These are phyloP conservation scores for Polyporus arcularius DNA, from an alignment of 768 basidiomycete species.

Conservation along the genomic window DNA sequence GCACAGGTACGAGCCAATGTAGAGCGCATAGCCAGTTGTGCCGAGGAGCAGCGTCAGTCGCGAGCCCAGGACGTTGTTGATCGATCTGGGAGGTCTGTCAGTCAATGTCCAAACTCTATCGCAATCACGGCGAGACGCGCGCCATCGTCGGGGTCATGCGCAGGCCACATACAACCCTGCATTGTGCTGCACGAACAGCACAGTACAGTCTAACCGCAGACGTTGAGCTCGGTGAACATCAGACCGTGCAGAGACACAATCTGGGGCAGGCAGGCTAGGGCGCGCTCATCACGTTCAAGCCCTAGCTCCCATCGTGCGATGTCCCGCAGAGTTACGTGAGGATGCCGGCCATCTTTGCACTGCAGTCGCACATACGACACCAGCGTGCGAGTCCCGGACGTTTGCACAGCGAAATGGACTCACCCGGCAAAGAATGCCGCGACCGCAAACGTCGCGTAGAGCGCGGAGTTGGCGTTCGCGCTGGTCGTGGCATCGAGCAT, in stretches of 20 bases:
- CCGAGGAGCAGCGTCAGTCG: conserved; percentile 73
- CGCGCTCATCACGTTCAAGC: too few species aligned
- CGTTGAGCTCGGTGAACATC: too few species aligned
- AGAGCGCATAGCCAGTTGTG: conserved; percentile 73
- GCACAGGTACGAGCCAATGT: conserved; percentile 73
- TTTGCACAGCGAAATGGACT: conserved; percentile 16
- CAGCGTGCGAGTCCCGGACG: neutral
- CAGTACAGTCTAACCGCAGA: too few species aligned
- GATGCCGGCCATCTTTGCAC: too few species aligned
- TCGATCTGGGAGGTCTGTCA: conserved; percentile 45
- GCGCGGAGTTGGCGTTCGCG: conserved; percentile 68
- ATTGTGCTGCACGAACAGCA: too few species aligned
- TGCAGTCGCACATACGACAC: too few species aligned
- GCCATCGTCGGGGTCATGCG: too few species aligned
- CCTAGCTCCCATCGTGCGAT: too few species aligned
- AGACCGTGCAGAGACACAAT: too few species aligned
- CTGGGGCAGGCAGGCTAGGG: too few species aligned
- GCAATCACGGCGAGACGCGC: neutral
- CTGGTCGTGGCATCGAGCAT: conserved; percentile 65
- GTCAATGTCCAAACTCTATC: neutral
- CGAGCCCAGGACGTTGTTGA: conserved; percentile 83
- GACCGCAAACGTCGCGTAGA: conserved; percentile 66
- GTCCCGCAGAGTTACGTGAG: neutral
- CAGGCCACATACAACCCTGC: too few species aligned
- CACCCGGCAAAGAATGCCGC: conserved; percentile 73